phyloP scores from a whole-genome alignment of 495 filamentous ascomycete species.

The Margaritispora aquatica region DNA sequence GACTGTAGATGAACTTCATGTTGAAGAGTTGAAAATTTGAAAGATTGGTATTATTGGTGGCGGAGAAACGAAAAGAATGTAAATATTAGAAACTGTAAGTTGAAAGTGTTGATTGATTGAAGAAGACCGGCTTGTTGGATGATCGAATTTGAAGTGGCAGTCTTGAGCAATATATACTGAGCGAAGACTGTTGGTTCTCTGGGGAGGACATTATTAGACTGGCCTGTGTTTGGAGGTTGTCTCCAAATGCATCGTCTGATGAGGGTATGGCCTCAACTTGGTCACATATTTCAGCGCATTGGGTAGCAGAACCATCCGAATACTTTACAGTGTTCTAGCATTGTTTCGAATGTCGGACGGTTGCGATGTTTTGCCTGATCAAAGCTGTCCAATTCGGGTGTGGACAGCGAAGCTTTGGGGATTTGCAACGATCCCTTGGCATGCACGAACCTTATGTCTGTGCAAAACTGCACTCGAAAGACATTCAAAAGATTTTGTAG shows the following conservation, averaged over 20 bases:
- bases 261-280: not conserved
- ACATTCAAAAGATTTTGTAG: not conserved
- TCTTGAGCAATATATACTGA: too few species aligned
- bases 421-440: not conserved
- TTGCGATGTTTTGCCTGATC: not conserved
- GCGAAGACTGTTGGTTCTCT: too few species aligned
- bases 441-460: not conserved
- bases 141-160: too few species aligned
- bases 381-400: conserved; percentile 6
- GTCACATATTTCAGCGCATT: not conserved
- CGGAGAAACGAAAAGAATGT: too few species aligned
- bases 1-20: conserved; percentile 6
- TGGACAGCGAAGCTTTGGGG: conserved; percentile 2
- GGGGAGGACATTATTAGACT: not conserved
- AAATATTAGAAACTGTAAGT: not conserved
- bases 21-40: not conserved
- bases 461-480: not conserved
- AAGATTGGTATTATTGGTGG: not conserved
- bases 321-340: not conserved
- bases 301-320: not conserved
- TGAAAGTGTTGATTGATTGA: not conserved
- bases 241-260: not conserved
- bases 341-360: conserved; percentile 7
- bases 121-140: conserved; percentile 5
- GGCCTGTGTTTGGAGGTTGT: not conserved